These are phyloP conservation scores for Cystobasidium pallidum DNA, from an alignment of 1,284 basidiomycete species.

Conservation along the genomic window DNA sequence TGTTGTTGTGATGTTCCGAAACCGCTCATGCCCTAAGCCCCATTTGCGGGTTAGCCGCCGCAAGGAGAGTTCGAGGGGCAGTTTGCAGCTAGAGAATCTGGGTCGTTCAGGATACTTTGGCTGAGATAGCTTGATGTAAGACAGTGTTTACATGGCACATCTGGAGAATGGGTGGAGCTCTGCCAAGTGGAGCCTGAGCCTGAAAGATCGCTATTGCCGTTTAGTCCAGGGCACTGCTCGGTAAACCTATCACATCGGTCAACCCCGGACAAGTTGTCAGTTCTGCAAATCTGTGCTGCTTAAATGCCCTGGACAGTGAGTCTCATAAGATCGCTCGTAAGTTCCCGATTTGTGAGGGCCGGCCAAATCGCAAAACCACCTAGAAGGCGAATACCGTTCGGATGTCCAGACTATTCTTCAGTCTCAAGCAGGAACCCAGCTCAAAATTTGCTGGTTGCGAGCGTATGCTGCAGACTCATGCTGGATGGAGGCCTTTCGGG, in stretches of 20 bases:
- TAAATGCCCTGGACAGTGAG: not conserved
- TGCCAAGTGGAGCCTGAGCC: constrained; percentile 20
- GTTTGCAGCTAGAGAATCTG: constrained; percentile 33
- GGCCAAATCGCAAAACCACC: constrained; percentile 9
- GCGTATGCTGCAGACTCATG: too few relatives aligned
- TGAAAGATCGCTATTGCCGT: constrained; percentile 8
- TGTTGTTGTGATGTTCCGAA: not conserved
- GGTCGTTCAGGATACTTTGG: constrained; percentile 22
- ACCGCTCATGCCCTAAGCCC: not conserved
- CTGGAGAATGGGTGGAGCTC: constrained; percentile 24
- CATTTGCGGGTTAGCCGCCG: constrained; percentile 38
- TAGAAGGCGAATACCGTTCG: not conserved
- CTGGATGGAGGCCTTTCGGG: too few relatives aligned
- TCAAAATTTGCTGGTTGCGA: too few relatives aligned
- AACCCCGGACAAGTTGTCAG: constrained; percentile 36
- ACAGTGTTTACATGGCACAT: constrained; percentile 44
- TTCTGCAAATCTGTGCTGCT: constrained; percentile 11
- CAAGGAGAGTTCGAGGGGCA: constrained; percentile 45
- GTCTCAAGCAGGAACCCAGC: too few relatives aligned
- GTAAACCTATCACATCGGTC: constrained; percentile 43
- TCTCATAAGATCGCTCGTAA: not conserved
- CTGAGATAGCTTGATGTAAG: constrained; percentile 41
- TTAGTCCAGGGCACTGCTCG: not conserved
- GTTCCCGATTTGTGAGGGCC: not conserved
- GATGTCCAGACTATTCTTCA: too few relatives aligned